Evolutionary conservation across 495 filamentous ascomycete genomes (phyloP).

Genomic region (Neurospora sp.): DNA sequence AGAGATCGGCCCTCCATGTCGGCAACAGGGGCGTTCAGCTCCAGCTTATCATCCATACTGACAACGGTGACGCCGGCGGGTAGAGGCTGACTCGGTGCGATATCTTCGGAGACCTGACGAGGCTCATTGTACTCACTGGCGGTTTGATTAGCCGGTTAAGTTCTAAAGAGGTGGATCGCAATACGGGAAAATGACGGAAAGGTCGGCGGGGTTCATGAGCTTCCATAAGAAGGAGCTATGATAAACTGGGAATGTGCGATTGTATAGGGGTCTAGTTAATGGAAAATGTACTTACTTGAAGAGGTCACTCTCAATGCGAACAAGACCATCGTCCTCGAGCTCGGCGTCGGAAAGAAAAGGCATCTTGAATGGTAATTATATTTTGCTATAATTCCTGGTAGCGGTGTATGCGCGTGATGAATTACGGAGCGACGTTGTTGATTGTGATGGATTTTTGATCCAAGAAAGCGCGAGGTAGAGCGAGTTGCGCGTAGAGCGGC

Average conservation of each 20-base stretch:
- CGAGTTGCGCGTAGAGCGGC: neutral
- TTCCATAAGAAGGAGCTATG: neutral
- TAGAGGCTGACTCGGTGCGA: neutral
- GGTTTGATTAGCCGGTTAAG: neutral
- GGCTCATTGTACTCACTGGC: neutral
- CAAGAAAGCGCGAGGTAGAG: neutral
- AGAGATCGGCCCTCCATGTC: conserved; percentile 1
- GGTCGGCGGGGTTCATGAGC: neutral
- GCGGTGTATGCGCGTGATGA: neutral
- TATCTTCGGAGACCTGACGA: neutral
- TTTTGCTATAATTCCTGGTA: neutral
- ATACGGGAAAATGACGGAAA: neutral
- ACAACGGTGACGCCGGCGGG: conserved; percentile 13
- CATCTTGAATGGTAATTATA: conserved; percentile 1
- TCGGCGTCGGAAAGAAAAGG: conserved; percentile 1
- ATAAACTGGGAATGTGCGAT: neutral
- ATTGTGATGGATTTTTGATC: neutral
- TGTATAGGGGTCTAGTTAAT: neutral
- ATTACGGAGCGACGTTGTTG: neutral
- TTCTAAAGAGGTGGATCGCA: neutral
- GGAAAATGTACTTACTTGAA: conserved; percentile 10
- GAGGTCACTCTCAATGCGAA: conserved; percentile 17
- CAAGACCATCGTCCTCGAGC: conserved; percentile 5
- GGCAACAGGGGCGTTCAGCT: neutral
- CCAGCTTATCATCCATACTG: conserved; percentile 5